These are phyloP conservation scores for Amylostereum areolatum DNA, from an alignment of 1,284 basidiomycete genomes.

Conservation along the genomic window DNA sequence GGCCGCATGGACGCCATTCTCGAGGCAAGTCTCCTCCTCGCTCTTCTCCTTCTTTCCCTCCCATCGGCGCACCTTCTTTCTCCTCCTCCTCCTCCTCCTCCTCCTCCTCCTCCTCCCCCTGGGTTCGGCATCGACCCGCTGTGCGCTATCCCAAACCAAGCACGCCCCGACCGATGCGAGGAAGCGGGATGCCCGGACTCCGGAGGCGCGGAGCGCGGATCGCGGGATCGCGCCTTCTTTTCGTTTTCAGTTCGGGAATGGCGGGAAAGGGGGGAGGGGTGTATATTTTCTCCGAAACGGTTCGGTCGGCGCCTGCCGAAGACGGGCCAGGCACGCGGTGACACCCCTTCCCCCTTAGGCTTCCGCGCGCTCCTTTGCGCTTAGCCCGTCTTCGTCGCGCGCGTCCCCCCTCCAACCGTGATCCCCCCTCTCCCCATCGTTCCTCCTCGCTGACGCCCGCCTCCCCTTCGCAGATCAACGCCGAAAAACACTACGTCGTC, in stretches of 20 bases:
- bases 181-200: neutral
- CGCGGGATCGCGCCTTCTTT: neutral
- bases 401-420: no score
- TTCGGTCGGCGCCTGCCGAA: no score
- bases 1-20: slow-evolving; percentile 64
- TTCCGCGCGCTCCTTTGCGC: no score
- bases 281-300: no score
- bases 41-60: slow-evolving; percentile 19
- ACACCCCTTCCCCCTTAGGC: no score
- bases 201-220: neutral
- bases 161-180: no score
- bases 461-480: slow-evolving; percentile 53
- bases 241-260: neutral
- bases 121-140: no score
- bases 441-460: slow-evolving; percentile 8
- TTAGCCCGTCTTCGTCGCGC: no score
- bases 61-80: slow-evolving; percentile 1
- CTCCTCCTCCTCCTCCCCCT: no score
- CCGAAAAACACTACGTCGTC: slow-evolving; percentile 62
- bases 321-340: no score
- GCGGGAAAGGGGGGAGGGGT: no score
- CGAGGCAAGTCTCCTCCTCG: slow-evolving; percentile 51
- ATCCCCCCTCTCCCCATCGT: slow-evolving; percentile 5
- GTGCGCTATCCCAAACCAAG: no score
- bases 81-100: neutral